Percentiles rank a stretch among this genome's conserved stretches.
These are phyloP conservation scores for Chaetomium sp. DNA, from an alignment of 2,329 filamentous ascomycete species.

Conservation along the genomic window DNA sequence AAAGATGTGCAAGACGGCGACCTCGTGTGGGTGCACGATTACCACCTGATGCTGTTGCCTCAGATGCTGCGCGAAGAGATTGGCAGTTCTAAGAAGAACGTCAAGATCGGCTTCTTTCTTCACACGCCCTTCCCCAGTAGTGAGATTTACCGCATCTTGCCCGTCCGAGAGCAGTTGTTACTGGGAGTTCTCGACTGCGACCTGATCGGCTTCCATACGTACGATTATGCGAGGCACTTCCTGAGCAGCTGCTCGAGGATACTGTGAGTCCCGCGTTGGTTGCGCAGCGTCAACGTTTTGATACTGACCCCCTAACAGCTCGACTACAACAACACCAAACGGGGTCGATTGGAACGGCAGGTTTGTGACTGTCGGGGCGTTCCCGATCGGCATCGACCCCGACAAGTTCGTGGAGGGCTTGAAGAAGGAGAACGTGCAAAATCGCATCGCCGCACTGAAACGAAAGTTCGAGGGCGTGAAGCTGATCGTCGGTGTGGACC, in stretches of 20 bases:
- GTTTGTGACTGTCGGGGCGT: conserved; percentile 88
- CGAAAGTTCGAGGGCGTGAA: conserved; percentile 95
- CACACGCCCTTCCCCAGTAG: conserved; percentile 97
- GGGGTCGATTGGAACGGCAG: conserved; percentile 89
- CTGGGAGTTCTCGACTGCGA: conserved; percentile 90
- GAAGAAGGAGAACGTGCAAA: conserved; percentile 80
- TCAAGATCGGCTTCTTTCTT: conserved; percentile 98
- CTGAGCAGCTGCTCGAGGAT: conserved; percentile 95
- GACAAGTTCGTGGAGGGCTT: conserved; percentile 93
- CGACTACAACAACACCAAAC: conserved; percentile 81
- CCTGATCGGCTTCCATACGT: conserved; percentile 96
- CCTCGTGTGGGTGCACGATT: conserved; percentile 97
- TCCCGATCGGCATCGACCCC: conserved; percentile 96
- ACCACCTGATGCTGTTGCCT: conserved; percentile 95
- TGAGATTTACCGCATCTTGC: conserved; percentile 94
- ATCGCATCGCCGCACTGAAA: conserved; percentile 80
- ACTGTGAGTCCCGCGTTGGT: conserved; percentile 57
- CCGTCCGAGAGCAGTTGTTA: conserved; percentile 86
- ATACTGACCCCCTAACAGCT: conserved; percentile 42
- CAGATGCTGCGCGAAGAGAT: conserved; percentile 93
- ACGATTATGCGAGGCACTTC: conserved; percentile 98
- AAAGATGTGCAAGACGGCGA: conserved; percentile 91
- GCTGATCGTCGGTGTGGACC: conserved; percentile 94
- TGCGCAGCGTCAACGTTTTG: no score
- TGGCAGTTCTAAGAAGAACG: conserved; percentile 76